Base-by-base conservation (phyloP, 495 filamentous ascomycete species). In the Lasiosphaeriaceae sp. region DNA sequence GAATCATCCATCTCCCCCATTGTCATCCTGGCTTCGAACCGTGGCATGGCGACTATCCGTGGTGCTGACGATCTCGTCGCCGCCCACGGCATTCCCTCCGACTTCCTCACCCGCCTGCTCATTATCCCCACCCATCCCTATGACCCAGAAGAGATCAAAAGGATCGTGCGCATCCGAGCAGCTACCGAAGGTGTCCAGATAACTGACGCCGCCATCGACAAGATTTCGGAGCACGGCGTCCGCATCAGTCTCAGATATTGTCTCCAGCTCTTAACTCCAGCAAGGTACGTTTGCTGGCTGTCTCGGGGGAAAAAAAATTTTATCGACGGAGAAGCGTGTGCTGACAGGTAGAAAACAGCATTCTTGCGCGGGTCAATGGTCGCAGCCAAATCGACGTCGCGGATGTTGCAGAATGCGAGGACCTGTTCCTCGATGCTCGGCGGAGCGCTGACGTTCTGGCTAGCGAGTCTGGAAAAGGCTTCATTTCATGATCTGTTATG, bases 11-110 rank as follows among this genome's bases (percentile, higher is more conserved):
- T 98, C 66, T 90, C 93, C 7, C 94, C 94, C 17, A 95, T 97
- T 62, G 94, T 98, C 57, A 95, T 97, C 57, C 88, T 98, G 26
- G 94, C 94, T 58, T 97, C 92, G 37, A 98, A 98, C 74, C 88
- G 94, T 57, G 94, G 94, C 56, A 85, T 91, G 77, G 88, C 87
- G 55, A 86, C 90, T 44, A 94, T 97, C 65, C 88, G 90, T 50
- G 91, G 91, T 60, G 90, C 90, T 26, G 85, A 91, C 66, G 88
- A 90, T 58, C 78, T 92, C 56, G 78, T 86, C 16, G 90, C 91
- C 44, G 90, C 94, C 6, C 94, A 98, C 71, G 94, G 94, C 58
- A 84, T 98, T 54, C 94, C 94, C 0, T 84, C 93, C 8, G 94
- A 98, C 67, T 87, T 97, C 57, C 82, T 97, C 26, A 88, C 88